Conservation (phyloP, 345 rosid genomes). For the Euphorbia peplus region DNA sequence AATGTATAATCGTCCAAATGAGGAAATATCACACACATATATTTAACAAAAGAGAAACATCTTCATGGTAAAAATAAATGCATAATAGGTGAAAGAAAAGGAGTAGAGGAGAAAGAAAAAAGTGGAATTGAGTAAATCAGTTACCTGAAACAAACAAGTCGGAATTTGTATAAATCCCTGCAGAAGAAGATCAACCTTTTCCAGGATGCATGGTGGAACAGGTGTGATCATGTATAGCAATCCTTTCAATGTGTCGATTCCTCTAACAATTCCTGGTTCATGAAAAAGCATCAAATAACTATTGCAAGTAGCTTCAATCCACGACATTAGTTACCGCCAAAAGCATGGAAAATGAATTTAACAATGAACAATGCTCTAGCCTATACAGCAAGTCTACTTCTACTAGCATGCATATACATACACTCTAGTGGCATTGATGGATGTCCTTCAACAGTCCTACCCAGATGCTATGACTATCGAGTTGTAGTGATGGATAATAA, state of each 20-base stretch:
- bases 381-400: not conserved
- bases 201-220: conserved; percentile 60
- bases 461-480: not conserved
- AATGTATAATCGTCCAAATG: not conserved
- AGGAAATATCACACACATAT: not conserved
- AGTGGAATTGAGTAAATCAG: not conserved
- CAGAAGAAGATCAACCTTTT: conserved; percentile 71
- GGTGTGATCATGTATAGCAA: conserved; percentile 77
- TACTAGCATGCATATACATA: not conserved
- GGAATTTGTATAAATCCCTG: conserved; percentile 84
- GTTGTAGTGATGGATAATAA: not conserved
- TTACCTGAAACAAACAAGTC: conserved; percentile 74
- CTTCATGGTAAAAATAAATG: too few species aligned
- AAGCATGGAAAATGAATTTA: not conserved
- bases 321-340: not conserved
- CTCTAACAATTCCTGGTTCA: conserved; percentile 79
- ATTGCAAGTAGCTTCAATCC: not conserved
- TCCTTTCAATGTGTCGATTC: conserved; percentile 64
- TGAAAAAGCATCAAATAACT: not conserved
- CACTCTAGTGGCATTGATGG: not conserved
- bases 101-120: not conserved
- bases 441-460: not conserved
- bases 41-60: not conserved
- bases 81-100: too few species aligned
- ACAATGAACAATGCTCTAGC: not conserved